A percentile compares a stretch with the other conserved stretches of the same genome.
Conservation (phyloP, 495 filamentous ascomycete genomes). For the Trichoderma parareesei region DNA sequence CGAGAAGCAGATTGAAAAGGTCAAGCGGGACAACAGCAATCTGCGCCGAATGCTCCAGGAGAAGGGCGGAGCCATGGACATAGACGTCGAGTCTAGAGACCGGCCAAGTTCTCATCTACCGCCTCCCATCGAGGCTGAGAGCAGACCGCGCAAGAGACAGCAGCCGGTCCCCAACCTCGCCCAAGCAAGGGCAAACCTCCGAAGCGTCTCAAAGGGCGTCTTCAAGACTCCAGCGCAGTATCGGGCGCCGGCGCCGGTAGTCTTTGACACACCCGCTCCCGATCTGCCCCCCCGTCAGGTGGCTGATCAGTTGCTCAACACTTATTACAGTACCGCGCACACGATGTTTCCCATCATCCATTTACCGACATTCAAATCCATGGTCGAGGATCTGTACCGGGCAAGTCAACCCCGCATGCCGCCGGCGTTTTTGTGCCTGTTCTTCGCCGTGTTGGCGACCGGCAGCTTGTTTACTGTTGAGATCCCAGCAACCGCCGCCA, state of each 20-base stretch:
- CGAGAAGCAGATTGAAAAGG: conserved; percentile 75
- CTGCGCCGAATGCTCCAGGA: conserved; percentile 50
- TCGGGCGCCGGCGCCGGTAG: conserved; percentile 39
- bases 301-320: conserved; percentile 65
- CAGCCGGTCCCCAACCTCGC: conserved; percentile 59
- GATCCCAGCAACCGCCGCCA: conserved; percentile 26
- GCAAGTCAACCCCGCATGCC: conserved; percentile 14
- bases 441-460: conserved; percentile 79
- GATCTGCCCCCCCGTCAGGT: conserved; percentile 60
- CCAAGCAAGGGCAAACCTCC: conserved; percentile 62
- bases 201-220: conserved; percentile 66
- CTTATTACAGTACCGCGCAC: conserved; percentile 73
- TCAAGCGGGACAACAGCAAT: conserved; percentile 65
- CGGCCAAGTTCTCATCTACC: conserved; percentile 27
- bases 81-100: conserved; percentile 54
- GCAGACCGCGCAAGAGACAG: conserved; percentile 51
- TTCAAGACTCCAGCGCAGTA: conserved; percentile 74
- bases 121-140: conserved; percentile 60
- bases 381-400: conserved; percentile 72
- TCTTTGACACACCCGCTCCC: conserved; percentile 49
- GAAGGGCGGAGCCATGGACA: conserved; percentile 36
- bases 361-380: conserved; percentile 73
- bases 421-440: conserved; percentile 68
- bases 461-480: conserved; percentile 71
- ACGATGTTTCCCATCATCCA: conserved; percentile 76